phyloP scores from a whole-genome alignment of 2,329 filamentous ascomycete genomes.

The Curvularia sp. region DNA sequence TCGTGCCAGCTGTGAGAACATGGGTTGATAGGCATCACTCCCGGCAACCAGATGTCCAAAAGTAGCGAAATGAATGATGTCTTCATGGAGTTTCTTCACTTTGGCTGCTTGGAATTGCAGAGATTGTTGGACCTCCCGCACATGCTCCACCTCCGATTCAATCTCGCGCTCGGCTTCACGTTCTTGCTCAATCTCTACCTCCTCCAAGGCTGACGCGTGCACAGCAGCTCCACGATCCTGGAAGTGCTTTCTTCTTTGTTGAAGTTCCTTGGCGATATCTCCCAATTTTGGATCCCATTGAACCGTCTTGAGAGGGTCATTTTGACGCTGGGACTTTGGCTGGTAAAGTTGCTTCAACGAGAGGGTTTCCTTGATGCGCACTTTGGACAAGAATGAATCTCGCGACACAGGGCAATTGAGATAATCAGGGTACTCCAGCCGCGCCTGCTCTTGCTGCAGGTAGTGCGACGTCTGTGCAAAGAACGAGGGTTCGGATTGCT shows the following conservation, averaged over 20 bases:
- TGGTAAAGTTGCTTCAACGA: slow-evolving; percentile 66
- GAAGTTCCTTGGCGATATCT: slow-evolving; percentile 47
- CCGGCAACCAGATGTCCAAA: slow-evolving; percentile 55
- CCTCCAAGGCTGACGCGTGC: slow-evolving; percentile 62
- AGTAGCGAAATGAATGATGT: slow-evolving; percentile 56
- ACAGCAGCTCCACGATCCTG: slow-evolving; percentile 56
- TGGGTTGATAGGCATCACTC: slow-evolving; percentile 50
- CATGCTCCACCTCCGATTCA: slow-evolving; percentile 63
- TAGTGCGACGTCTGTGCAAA: slow-evolving; percentile 67
- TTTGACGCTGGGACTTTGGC: slow-evolving; percentile 27
- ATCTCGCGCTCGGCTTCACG: slow-evolving; percentile 62
- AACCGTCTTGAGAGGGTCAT: slow-evolving; percentile 11
- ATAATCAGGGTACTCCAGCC: slow-evolving; percentile 53
- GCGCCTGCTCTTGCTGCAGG: slow-evolving; percentile 62
- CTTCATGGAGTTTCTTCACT: slow-evolving; percentile 58
- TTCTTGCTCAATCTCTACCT: slow-evolving; percentile 62
- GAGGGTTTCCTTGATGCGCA: slow-evolving; percentile 63
- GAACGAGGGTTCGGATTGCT: slow-evolving; percentile 66
- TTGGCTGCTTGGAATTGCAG: slow-evolving; percentile 49
- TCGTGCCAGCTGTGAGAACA: slow-evolving; percentile 52
- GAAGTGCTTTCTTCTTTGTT: slow-evolving; percentile 43
- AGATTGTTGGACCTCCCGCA: slow-evolving; percentile 62
- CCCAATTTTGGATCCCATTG: slow-evolving; percentile 37
- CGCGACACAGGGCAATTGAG: slow-evolving; percentile 44
- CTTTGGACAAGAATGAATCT: slow-evolving; percentile 51